Conservation (phyloP, 78 protist genomes). For the Tieghemostelium lacteum region DNA sequence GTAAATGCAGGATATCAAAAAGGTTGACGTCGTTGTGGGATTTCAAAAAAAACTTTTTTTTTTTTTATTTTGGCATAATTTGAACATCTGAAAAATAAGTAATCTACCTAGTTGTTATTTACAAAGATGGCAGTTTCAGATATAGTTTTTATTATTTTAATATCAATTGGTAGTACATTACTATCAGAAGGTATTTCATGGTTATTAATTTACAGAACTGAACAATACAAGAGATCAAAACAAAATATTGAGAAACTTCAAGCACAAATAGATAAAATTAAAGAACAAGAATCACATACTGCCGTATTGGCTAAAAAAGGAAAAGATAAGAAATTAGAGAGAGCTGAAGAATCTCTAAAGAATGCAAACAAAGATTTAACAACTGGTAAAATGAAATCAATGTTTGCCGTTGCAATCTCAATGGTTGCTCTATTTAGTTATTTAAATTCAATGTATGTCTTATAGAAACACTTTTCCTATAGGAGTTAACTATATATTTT, state of each 20-base stretch:
- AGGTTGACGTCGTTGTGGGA: too few species aligned
- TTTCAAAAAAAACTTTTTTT: too few species aligned
- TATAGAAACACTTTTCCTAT: background rate
- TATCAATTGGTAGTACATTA: constrained; percentile 44
- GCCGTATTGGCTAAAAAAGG: constrained; percentile 11
- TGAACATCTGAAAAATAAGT: background rate
- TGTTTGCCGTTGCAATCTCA: constrained; percentile 73
- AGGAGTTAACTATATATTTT: background rate
- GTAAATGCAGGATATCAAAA: too few species aligned
- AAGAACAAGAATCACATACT: constrained; percentile 21
- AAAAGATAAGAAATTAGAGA: constrained; percentile 65
- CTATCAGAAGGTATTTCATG: constrained; percentile 79
- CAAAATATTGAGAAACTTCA: constrained; percentile 23
- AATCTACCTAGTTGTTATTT: too few species aligned
- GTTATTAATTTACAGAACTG: constrained; percentile 78
- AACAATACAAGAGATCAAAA: constrained; percentile 49
- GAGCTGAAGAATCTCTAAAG: constrained; percentile 60
- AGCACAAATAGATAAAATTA: constrained; percentile 39
- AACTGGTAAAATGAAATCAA: constrained; percentile 68
- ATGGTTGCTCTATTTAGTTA: constrained; percentile 72
- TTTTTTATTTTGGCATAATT: too few species aligned
- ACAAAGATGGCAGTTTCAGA: too few species aligned
- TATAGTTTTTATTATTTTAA: constrained; percentile 30
- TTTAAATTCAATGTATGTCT: constrained; percentile 57
- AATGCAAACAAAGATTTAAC: constrained; percentile 63